Conservation (phyloP, 441 rosid species). For the Arabidopsis lyrata region DNA sequence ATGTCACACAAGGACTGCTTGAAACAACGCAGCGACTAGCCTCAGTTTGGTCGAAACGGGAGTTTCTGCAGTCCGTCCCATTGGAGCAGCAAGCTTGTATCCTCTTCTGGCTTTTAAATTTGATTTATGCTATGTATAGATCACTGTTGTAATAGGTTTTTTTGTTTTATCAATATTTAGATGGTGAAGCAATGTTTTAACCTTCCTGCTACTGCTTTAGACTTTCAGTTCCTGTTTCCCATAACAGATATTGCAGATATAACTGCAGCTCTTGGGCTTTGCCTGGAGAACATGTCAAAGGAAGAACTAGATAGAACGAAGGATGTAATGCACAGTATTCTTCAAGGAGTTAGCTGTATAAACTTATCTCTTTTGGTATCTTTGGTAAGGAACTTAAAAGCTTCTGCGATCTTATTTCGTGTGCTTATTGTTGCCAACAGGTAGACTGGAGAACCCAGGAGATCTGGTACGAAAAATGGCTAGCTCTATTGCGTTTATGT, state of each 20-base stretch:
- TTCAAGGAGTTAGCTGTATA: constrained; percentile 95
- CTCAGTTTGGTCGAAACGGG: constrained; percentile 81
- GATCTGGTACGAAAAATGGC: constrained; percentile 89
- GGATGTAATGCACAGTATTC: constrained; percentile 86
- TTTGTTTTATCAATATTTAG: constrained; percentile 9
- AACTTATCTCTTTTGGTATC: constrained; percentile 46
- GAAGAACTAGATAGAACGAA: constrained; percentile 81
- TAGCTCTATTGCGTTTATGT: constrained; percentile 77
- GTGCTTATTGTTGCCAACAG: constrained; percentile 58
- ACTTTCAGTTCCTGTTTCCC: constrained; percentile 49
- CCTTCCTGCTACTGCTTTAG: constrained; percentile 28
- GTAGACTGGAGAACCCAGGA: constrained; percentile 91
- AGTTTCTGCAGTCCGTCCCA: constrained; percentile 74
- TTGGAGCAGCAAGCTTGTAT: constrained; percentile 99
- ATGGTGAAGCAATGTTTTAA: constrained; percentile 28
- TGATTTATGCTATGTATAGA: constrained; percentile 15
- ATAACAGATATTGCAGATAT: constrained; percentile 65
- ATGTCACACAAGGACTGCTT: constrained; percentile 52
- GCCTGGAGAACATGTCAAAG: constrained; percentile 88
- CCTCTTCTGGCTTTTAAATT: constrained; percentile 51
- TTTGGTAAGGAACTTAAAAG: constrained; percentile 37
- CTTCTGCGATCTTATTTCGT: constrained; percentile 35
- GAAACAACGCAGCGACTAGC: constrained; percentile 70
- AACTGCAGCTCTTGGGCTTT: constrained; percentile 91
- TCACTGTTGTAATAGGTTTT: constrained; percentile 23